Evolutionary conservation across 2,329 filamentous ascomycete genomes (phyloP).

Genomic region (Ploettnerulaceae sp.): DNA sequence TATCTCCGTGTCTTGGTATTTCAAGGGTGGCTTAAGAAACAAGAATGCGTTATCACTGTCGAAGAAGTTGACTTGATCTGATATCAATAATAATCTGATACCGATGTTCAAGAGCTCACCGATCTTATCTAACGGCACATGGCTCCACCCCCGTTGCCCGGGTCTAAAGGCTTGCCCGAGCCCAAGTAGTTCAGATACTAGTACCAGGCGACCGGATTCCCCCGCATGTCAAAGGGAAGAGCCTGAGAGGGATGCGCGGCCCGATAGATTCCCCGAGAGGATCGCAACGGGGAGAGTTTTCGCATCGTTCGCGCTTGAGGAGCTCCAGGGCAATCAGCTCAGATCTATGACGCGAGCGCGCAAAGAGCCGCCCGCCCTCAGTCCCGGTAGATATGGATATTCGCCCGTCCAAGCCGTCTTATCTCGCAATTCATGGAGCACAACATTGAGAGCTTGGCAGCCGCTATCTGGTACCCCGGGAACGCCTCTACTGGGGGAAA

Average conservation of each 20-base stretch:
- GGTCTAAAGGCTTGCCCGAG: background rate
- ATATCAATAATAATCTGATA: background rate
- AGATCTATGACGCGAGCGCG: conserved; percentile 2
- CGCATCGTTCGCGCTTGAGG: background rate
- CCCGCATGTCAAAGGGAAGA: background rate
- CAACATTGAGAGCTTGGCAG: background rate
- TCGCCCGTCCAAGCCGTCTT: conserved; percentile 2
- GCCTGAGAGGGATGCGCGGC: background rate
- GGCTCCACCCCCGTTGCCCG: background rate
- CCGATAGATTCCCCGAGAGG: background rate
- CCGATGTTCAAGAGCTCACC: background rate
- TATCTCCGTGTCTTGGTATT: background rate
- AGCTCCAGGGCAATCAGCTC: no score
- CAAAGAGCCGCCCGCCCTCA: conserved; percentile 9
- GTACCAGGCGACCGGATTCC: background rate
- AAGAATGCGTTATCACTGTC: conserved; percentile 4
- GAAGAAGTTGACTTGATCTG: no score
- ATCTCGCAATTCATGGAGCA: conserved; percentile 9
- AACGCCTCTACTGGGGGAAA: no score
- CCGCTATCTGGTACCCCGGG: conserved; percentile 3
- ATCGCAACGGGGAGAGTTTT: background rate
- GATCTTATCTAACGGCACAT: conserved; percentile 3
- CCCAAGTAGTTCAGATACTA: background rate
- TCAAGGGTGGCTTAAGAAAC: background rate
- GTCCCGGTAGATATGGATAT: background rate